Base-by-base conservation (phyloP, 169 alveolate genomes). In the Plasmodium knowlesi region DNA sequence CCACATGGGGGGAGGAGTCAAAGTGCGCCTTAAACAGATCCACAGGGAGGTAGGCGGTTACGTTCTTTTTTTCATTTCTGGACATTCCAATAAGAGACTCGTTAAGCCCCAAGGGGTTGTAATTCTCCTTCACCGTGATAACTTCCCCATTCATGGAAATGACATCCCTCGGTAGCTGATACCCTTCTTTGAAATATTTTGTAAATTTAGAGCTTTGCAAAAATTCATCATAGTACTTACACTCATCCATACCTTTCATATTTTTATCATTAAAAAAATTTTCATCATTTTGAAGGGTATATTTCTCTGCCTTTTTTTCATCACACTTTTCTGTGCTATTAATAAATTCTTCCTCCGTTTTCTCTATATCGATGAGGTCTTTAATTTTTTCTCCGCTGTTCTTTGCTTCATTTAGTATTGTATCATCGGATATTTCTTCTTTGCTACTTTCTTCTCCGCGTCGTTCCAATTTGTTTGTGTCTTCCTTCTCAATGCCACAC, bases 21-120 rank as follows among this genome's bases (percentile, higher is more conserved):
- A 89, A 89, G 39, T 89, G 72, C 5, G 80, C 71, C 50, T 89
- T 54, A 32, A 89, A 89, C 70, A 89, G 73, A 61, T 79, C 50
- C 41, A 89, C 74, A 12, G 94, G 94, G 46, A 89, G 25, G 72
- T 89, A 78, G 39, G 82, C 94, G 19, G 94, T 89, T n/a, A 89
- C 57, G 82, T 89, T 89, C 50, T 89, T 89, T 89, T 89, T 78
- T 16, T 89, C 90, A 79, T 89, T 89, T 79, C 30, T 79, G 12
- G 83, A 28, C 83, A 89, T 25, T 3, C 94, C 94, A 3, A 89
- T 79, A 41, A 89, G 46, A 19, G 94, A 89, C 82, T 89, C 94
- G 82, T 89, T 89, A 78, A 89, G 16, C 28, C 89, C 89, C 50
- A 89, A 61, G n/a, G 94, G 94, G 53, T 89, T 89, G n/a, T 28